Evolutionary conservation across 1,139 yeast genomes (phyloP), one percentile per base, ranked within the genome.

Genomic region (Candida neerlandica): DNA sequence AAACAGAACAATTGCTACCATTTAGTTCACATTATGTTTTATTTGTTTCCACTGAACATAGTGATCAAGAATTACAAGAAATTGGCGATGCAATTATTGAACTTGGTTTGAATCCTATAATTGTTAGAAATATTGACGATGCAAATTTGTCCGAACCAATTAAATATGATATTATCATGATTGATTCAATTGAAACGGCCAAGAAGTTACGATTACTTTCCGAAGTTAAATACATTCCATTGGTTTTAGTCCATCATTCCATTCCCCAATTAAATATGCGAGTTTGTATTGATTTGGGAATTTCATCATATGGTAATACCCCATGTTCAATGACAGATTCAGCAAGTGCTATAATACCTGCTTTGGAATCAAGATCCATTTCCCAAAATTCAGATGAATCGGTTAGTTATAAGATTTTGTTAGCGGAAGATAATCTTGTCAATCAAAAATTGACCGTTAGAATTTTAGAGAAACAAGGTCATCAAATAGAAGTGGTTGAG

Each of bases 371-470:
- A 16, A 78, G 95, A 54, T 86, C 92, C 0, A 87, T 90, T 15
- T 88, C 95, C 10, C 82, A 86, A 50, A 86, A 87, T 62, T 81
- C 88, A 27, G 96, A 89, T 62, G 94, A 89, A 43, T 85, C 91
- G 14, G 82, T 83, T 48, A 83, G 87, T 44, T 88, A 84, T 71
- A 85, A 82, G 59, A 84, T 89, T 39, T 72, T 89, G 55, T 78
- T 89, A 41, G 96, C 96, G 0, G 96, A 89, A 67, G 96, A 89
- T 70, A 89, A 89, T 62, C 75, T 88, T 58, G 95, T 89, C 43
- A 89, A 89, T 68, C 96, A 89, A 67, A 89, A 89, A 65, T 78
- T 89, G 57, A 96, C 96, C 0, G 95, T 87, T 5, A 77, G 89
- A 55, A 89, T 89, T 45, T 74, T 89, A 53, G 91, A 88, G 63